A percentile compares a stretch with the other conserved stretches of the same genome.
These are phyloP conservation scores for Hypoxylon perforatum DNA, from an alignment of 495 filamentous ascomycete genomes.

Conservation along the genomic window DNA sequence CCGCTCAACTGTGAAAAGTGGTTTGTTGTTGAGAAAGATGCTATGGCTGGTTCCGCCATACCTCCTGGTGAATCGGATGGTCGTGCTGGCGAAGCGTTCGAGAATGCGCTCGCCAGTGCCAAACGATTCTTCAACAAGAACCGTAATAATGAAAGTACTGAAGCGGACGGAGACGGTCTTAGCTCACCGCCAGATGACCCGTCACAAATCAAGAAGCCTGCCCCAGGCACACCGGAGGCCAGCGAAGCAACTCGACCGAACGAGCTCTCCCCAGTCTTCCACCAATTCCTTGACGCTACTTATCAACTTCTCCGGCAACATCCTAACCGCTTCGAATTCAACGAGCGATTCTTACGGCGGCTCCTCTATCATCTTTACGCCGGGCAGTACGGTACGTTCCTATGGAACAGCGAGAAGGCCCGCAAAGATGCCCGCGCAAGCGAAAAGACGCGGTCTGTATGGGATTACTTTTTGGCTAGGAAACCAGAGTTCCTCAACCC, in stretches of 20 bases:
- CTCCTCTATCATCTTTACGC: slow-evolving; percentile 94
- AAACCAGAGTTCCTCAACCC: slow-evolving; percentile 82
- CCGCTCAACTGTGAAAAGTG: slow-evolving; percentile 91
- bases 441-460: slow-evolving; percentile 86
- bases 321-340: slow-evolving; percentile 94
- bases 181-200: slow-evolving; percentile 42
- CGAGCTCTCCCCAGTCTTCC: slow-evolving; percentile 96
- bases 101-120: slow-evolving; percentile 86
- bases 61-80: slow-evolving; percentile 66
- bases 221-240: slow-evolving; percentile 32
- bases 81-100: slow-evolving; percentile 78
- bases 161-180: slow-evolving; percentile 47
- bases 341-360: slow-evolving; percentile 91
- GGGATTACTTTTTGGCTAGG: slow-evolving; percentile 91
- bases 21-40: slow-evolving; percentile 87
- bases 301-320: slow-evolving; percentile 91
- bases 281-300: slow-evolving; percentile 96
- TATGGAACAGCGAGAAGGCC: slow-evolving; percentile 94
- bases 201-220: slow-evolving; percentile 38
- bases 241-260: slow-evolving; percentile 68
- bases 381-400: slow-evolving; percentile 96
- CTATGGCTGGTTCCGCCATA: slow-evolving; percentile 62
- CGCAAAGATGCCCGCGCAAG: slow-evolving; percentile 77
- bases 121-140: slow-evolving; percentile 90
- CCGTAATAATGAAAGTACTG: slow-evolving; percentile 69